Evolutionary conservation across 495 filamentous ascomycete species (phyloP), one percentile per base, ranked within the genome.

Genomic region (Aspergillus saccharolyticus): DNA sequence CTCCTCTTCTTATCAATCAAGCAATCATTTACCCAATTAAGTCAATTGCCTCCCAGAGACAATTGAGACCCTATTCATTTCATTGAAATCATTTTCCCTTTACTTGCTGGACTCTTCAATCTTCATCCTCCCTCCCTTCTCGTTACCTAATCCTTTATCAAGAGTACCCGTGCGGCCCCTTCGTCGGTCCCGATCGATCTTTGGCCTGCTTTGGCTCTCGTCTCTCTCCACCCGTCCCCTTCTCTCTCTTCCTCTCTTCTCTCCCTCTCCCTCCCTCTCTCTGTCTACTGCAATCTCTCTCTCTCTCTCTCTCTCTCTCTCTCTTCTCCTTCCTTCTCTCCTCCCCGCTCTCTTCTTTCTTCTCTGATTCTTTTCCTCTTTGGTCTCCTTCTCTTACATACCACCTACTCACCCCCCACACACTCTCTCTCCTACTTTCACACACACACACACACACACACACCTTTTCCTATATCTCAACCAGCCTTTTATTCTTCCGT

Each of bases 231-330:
- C 10, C 22, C 18, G 15, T 17, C 24, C 17, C 47, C 18, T 24
- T 28, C 14, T 12, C 47, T 50, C 17, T 24, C 21, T 49, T 20
- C n/a, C n/a, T 18, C 2, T 18, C n/a, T 18, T 17, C 44, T 45
- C 10, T 19, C n/a, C 20, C 44, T 17, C 44, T 45, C 19, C 3
- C 44, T 45, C 20, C 2, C 44, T 7, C 20, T 17, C 44, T 44
- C 18, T 3, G 15, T 15, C 18, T 16, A 14, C 12, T 42, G 28
- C 44, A 59, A 60, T 63, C 48, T 21, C 49, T 42, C 56, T 63
- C 48, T 39, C 24, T 15, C 57, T 52, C 39, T 52, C 28, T 33
- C 47, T 50, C 33, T 54, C 43, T 50, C 56, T 60, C 49, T 45
- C 22, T 47, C 25, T 52, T 16, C 42, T 42, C 44, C 33, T 1